Conservation (phyloP, 2,329 filamentous ascomycete genomes). For the Diplodia sapinea region DNA sequence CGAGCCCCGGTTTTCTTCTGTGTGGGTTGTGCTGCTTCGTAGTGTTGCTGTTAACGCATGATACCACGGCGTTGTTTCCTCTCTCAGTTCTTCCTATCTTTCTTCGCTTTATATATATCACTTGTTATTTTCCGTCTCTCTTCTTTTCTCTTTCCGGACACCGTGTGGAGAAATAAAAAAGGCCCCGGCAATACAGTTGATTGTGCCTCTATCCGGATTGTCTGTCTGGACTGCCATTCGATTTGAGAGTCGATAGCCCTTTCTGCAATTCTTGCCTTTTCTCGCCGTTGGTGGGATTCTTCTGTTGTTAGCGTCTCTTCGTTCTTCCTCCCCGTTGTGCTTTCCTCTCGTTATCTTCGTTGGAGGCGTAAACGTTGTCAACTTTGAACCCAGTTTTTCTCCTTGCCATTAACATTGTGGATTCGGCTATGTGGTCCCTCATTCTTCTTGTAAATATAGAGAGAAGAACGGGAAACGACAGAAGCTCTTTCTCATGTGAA, state of each 20-base stretch:
- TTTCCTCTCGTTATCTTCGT: constrained; percentile 8
- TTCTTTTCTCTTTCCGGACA: not conserved
- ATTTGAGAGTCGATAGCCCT: not conserved
- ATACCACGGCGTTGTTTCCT: constrained; percentile 29
- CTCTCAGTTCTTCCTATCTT: constrained; percentile 3
- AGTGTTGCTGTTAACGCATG: constrained; percentile 30
- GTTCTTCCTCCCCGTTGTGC: not conserved
- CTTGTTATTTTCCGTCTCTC: not conserved
- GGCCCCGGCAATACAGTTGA: not conserved
- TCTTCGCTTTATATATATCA: constrained; percentile 23
- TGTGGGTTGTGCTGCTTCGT: constrained; percentile 28
- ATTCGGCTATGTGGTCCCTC: not conserved
- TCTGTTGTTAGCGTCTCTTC: not conserved
- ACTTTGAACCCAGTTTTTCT: not conserved
- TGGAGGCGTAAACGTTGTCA: not conserved
- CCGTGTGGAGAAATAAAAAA: not conserved
- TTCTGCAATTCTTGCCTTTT: not conserved
- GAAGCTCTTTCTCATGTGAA: constrained; percentile 7
- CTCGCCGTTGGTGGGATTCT: not conserved
- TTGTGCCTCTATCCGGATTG: not conserved
- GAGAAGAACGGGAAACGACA: constrained; percentile 13
- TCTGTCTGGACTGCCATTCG: not conserved
- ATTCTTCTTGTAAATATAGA: constrained; percentile 24
- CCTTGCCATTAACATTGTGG: not conserved
- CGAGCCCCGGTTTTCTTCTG: constrained; percentile 8